These are phyloP conservation scores for Solanum tarijense DNA, from an alignment of 257 asterid genomes.

Conservation along the genomic window DNA sequence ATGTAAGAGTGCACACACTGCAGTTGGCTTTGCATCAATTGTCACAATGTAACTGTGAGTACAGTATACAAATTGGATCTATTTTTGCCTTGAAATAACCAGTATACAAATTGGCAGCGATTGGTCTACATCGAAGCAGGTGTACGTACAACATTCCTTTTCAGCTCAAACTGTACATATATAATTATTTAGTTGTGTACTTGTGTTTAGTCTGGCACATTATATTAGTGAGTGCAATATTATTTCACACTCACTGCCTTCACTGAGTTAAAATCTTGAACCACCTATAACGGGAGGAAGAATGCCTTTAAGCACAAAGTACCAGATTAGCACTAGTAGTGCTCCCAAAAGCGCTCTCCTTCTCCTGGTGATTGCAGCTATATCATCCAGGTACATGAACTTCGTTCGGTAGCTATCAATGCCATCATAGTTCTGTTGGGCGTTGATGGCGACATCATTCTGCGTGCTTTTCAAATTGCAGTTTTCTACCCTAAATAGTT, in stretches of 20 bases:
- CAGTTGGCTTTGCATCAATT: background rate
- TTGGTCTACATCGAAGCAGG: background rate
- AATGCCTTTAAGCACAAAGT: constrained; percentile 21
- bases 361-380: background rate
- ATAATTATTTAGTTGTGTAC: no score
- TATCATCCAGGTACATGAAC: constrained; percentile 9
- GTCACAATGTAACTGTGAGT: background rate
- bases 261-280: background rate
- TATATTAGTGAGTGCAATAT: background rate
- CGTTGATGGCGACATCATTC: background rate
- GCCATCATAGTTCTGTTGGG: background rate
- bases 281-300: background rate
- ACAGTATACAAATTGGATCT: background rate
- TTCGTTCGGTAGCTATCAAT: constrained; percentile 9
- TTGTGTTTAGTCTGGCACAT: background rate
- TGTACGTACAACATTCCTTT: background rate
- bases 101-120: no score
- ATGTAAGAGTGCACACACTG: background rate
- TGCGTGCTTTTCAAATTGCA: background rate
- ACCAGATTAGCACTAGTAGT: constrained; percentile 16
- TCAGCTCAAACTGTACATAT: background rate
- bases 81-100: background rate
- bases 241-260: no score
- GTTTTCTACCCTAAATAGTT: background rate
- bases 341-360: constrained; percentile 13